Evolutionary conservation across 139 green algal genomes (phyloP), one percentile per base, ranked within the genome.

Genomic region (Picochlorum sp.): DNA sequence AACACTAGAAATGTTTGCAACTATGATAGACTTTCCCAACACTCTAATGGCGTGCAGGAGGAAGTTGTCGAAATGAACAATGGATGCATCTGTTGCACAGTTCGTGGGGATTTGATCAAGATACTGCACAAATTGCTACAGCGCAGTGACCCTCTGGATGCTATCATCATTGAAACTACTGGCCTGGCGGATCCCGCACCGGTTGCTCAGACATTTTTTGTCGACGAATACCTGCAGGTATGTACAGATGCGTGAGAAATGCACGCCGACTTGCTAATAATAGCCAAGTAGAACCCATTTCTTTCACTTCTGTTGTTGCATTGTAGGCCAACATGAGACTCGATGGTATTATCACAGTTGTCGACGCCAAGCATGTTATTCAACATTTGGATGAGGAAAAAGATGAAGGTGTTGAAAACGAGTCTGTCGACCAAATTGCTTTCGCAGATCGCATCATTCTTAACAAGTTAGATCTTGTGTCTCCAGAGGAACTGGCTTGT

Each of bases 171-270:
- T 34, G 90, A 96, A 71, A 77, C 65, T 8, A 95, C 86, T 0
- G 90, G 90, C 20, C 77, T 97, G 47, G 90, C 90, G 4, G 87
- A 96, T 75, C 90, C 90, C 5, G 90, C 81, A 3, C 90, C 90
- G 11, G 87, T 97, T 61, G 74, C 63, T 14, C 82, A 92, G 66
- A 92, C 88, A 9, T 96, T 97, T 49, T 96, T 95, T 63, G 79
- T 95, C 8, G 90, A 96, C 56, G 78, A 83, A 4, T 62, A 66
- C n/a, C 65, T 68, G 8, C 47, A 54, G 47, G 47, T 54, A 41
- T 41, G 34, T 54, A 23, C 13, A 23, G 23, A 6, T 54, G 6
- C 52, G 63, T 49, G 15, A 51, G 11, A 30, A 3, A 14, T 41
- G 8, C 2, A 41, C 8, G 34, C 34, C 8, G 34, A 10, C 6